phyloP scores from a whole-genome alignment of 2,329 filamentous ascomycete species.

The Ophidiomyces ophidiicola region DNA sequence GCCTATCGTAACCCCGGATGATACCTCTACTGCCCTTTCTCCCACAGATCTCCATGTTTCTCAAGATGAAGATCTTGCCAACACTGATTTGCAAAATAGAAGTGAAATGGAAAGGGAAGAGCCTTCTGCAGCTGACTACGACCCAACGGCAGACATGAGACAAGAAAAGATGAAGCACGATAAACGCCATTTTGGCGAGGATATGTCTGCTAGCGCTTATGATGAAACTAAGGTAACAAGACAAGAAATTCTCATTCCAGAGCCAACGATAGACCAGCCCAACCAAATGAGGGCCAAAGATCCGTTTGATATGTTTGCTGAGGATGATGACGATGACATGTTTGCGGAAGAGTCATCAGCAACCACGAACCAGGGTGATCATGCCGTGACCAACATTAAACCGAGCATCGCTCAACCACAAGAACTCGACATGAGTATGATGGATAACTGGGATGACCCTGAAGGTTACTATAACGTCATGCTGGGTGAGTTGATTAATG shows the following conservation, averaged over 20 bases:
- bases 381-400: constrained; percentile 37
- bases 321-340: constrained; percentile 64
- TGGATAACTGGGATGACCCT: constrained; percentile 86
- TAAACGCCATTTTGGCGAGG: constrained; percentile 48
- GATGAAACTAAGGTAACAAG: constrained; percentile 45
- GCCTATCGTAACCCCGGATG: constrained; percentile 38
- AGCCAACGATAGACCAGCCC: constrained; percentile 27
- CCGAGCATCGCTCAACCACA: constrained; percentile 42
- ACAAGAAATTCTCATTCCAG: constrained; percentile 41
- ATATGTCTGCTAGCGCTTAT: constrained; percentile 44
- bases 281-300: constrained; percentile 37
- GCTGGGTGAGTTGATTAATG: constrained; percentile 77
- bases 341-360: constrained; percentile 63
- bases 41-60: constrained; percentile 51
- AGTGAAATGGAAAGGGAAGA: constrained; percentile 50
- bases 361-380: constrained; percentile 41
- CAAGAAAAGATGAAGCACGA: constrained; percentile 65
- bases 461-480: constrained; percentile 96
- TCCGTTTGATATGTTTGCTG: constrained; percentile 51
- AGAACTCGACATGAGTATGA: constrained; percentile 57
- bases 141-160: constrained; percentile 77
- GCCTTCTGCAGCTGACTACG: constrained; percentile 85
- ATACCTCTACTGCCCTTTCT: constrained; percentile 39
- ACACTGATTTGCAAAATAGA: constrained; percentile 32
- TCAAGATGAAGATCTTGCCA: constrained; percentile 56